Conservation (phyloP, 2,329 filamentous ascomycete genomes). For the Colletotrichum musicola region DNA sequence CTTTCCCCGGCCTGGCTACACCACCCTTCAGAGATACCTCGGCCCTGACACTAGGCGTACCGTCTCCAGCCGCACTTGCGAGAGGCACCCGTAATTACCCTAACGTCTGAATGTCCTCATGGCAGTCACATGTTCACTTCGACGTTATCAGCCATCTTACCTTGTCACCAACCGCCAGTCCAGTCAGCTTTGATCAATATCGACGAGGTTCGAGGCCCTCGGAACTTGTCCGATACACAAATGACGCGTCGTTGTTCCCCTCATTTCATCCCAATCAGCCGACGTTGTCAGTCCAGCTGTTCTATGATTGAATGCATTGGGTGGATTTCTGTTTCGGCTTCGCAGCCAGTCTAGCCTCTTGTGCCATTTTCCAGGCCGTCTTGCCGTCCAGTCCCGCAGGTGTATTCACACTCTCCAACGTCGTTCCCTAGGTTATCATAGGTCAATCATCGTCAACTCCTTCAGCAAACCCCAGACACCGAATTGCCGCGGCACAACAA, state of each 20-base stretch:
- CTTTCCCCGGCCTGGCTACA: slow-evolving; percentile 19
- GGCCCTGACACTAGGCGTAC: slow-evolving; percentile 17
- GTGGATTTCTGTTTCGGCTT: slow-evolving; percentile 36
- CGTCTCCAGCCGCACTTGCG: slow-evolving; percentile 20
- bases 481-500: slow-evolving; percentile 19
- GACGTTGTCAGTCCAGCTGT: slow-evolving; percentile 2
- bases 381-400: not conserved
- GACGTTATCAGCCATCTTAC: not conserved
- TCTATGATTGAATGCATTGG: slow-evolving; percentile 26
- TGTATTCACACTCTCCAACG: slow-evolving; percentile 2
- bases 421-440: slow-evolving; percentile 11
- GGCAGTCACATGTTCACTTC: slow-evolving; percentile 27
- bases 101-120: slow-evolving; percentile 15
- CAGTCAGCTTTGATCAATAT: not conserved
- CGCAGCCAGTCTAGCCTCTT: slow-evolving; percentile 39
- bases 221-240: slow-evolving; percentile 35
- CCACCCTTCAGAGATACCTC: slow-evolving; percentile 22
- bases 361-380: slow-evolving; percentile 23
- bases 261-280: slow-evolving; percentile 7
- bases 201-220: slow-evolving; percentile 1
- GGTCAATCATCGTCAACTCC: slow-evolving; percentile 25
- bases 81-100: slow-evolving; percentile 15
- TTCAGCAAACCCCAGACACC: slow-evolving; percentile 5
- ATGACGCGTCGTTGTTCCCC: not conserved
- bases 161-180: slow-evolving; percentile 10